Evolutionary conservation across 2,329 filamentous ascomycete genomes (phyloP).

Genomic region (Fusarium illudens): DNA sequence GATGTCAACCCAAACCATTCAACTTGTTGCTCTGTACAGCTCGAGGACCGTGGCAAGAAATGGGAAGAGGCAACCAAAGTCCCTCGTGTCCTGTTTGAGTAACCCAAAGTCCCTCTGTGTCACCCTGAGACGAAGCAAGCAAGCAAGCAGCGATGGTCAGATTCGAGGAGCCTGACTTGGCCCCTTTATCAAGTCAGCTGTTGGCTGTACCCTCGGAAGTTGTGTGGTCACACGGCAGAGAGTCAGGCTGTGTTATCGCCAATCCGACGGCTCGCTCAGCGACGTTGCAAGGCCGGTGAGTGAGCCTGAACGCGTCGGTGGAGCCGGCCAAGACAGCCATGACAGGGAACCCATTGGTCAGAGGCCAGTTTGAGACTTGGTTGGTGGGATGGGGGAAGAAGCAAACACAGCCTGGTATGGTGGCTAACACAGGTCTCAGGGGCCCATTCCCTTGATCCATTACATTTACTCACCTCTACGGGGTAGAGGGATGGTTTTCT

Average conservation of each 20-base stretch:
- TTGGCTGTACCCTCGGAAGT: neutral
- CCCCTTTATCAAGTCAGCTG: neutral
- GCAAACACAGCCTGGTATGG: neutral
- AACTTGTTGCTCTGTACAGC: too few species aligned
- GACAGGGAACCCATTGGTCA: neutral
- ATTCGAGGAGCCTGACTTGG: neutral
- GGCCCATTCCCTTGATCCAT: neutral
- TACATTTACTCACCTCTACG: neutral
- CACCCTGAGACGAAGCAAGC: too few species aligned
- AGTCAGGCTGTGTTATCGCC: neutral
- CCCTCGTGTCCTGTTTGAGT: too few species aligned
- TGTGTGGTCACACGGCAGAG: neutral
- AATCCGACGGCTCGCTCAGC: neutral
- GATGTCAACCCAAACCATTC: too few species aligned
- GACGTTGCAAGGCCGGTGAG: neutral
- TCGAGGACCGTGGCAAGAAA: too few species aligned
- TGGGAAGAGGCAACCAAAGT: too few species aligned
- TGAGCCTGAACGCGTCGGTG: neutral
- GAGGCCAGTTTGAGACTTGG: too few species aligned
- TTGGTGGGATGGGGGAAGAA: neutral
- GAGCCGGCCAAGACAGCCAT: neutral
- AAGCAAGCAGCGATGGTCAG: too few species aligned
- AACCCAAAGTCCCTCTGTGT: too few species aligned
- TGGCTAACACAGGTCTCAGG: neutral
- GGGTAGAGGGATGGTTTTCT: neutral